Evolutionary conservation across 495 filamentous ascomycete genomes (phyloP).

Genomic region (Entonaema liquescens): DNA sequence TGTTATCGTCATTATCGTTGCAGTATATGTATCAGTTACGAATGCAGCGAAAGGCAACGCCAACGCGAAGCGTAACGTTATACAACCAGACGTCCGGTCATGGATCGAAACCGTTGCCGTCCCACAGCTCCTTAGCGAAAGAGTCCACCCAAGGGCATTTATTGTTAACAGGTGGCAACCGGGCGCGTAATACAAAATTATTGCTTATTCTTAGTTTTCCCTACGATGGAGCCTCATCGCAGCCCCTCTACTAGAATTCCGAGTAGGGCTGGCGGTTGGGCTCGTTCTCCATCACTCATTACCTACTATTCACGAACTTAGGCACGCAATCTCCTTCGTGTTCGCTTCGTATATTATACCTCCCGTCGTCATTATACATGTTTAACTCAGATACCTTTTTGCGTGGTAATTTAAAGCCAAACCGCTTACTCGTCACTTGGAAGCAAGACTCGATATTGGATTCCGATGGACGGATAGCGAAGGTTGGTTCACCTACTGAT

Average conservation of each 20-base stretch:
- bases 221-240: not conserved
- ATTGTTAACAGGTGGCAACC: slow-evolving; percentile 2
- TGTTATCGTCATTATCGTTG: slow-evolving; percentile 61
- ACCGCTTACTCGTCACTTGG: not conserved
- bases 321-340: slow-evolving; percentile 40
- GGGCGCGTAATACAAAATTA: not conserved
- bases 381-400: slow-evolving; percentile 39
- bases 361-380: slow-evolving; percentile 34
- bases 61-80: slow-evolving; percentile 37
- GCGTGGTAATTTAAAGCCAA: slow-evolving; percentile 24
- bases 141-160: slow-evolving; percentile 37
- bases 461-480: slow-evolving; percentile 7
- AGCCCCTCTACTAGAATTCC: not conserved
- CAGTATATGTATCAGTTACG: slow-evolving; percentile 54
- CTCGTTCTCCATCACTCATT: not conserved
- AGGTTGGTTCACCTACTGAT: slow-evolving; percentile 13
- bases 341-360: slow-evolving; percentile 37
- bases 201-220: not conserved
- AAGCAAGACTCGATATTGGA: slow-evolving; percentile 29
- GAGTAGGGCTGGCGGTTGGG: not conserved
- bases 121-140: slow-evolving; percentile 32
- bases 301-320: slow-evolving; percentile 12
- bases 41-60: slow-evolving; percentile 10
- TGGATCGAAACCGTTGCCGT: slow-evolving; percentile 21
- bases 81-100: slow-evolving; percentile 35